Conservation (phyloP, 352 stramenopile genomes). For the Peronospora farinosa region DNA sequence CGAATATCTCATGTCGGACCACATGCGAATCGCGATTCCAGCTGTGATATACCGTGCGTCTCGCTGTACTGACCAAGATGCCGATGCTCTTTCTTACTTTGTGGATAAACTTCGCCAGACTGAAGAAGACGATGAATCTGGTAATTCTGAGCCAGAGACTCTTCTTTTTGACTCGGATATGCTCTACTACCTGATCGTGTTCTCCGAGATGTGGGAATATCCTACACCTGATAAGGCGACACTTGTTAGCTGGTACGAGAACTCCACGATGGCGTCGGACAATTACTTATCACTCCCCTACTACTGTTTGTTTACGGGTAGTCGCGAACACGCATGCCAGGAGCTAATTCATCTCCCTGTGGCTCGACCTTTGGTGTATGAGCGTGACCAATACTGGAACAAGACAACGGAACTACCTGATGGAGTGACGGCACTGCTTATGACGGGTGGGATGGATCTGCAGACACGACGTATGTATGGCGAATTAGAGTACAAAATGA, state of each 20-base stretch:
- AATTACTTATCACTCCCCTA: conserved; percentile 65
- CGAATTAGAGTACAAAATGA: conserved; percentile 40
- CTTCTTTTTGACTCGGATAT: conserved; percentile 61
- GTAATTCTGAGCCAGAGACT: conserved; percentile 37
- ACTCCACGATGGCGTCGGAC: conserved; percentile 53
- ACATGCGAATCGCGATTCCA: conserved; percentile 36
- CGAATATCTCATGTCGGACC: conserved; percentile 49
- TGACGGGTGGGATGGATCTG: conserved; percentile 50
- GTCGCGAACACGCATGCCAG: conserved; percentile 47
- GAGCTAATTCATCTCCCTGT: conserved; percentile 40
- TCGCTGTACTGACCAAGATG: conserved; percentile 37
- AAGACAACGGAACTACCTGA: conserved; percentile 39
- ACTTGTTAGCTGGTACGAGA: conserved; percentile 54
- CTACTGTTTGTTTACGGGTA: conserved; percentile 73
- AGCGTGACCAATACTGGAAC: conserved; percentile 69
- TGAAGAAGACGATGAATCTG: conserved; percentile 11
- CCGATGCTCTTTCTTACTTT: conserved; percentile 34
- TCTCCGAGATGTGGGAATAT: conserved; percentile 68
- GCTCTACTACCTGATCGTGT: conserved; percentile 76
- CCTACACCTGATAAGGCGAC: conserved; percentile 49
- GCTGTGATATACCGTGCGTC: conserved; percentile 50
- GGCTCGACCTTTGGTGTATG: conserved; percentile 39
- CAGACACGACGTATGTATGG: conserved; percentile 50
- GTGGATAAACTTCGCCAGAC: conserved; percentile 14
- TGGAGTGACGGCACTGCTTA: conserved; percentile 42